phyloP scores from a whole-genome alignment of 441 rosid species.

The Euphorbia celastroides region DNA sequence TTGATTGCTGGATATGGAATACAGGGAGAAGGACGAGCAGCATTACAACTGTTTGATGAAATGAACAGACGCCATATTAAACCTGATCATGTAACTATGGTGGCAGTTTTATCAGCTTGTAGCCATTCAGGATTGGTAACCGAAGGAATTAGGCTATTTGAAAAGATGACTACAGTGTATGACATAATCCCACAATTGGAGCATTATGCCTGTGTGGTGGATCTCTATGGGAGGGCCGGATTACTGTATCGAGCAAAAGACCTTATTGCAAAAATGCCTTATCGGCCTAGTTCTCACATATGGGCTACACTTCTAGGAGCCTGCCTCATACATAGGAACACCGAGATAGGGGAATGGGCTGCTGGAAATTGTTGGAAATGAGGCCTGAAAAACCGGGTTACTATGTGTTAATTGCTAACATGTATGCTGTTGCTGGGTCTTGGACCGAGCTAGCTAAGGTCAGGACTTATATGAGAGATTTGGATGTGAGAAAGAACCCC shows the following conservation, averaged over 20 bases:
- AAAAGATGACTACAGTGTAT: not conserved
- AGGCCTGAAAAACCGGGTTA: not conserved
- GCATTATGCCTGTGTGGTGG: not conserved
- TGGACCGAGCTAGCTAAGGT: not conserved
- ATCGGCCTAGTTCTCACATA: not conserved
- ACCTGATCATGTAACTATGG: not conserved
- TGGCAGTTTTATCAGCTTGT: not conserved
- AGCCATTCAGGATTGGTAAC: not conserved
- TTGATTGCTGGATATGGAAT: not conserved
- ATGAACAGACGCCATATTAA: not conserved
- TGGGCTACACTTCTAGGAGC: not conserved
- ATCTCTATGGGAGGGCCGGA: not conserved
- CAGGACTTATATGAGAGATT: not conserved
- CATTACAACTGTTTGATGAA: not conserved
- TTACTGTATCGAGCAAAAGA: not conserved
- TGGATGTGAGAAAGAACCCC: not conserved
- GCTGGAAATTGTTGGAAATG: not conserved
- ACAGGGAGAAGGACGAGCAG: not conserved
- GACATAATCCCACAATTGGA: not conserved
- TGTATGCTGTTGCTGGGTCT: not conserved
- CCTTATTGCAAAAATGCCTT: not conserved
- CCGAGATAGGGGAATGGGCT: not conserved
- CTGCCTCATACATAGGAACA: not conserved
- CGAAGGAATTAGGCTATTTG: not conserved
- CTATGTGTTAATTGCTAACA: not conserved